Conservation (phyloP, 768 basidiomycete genomes). For the Ephemerocybe angulata region DNA sequence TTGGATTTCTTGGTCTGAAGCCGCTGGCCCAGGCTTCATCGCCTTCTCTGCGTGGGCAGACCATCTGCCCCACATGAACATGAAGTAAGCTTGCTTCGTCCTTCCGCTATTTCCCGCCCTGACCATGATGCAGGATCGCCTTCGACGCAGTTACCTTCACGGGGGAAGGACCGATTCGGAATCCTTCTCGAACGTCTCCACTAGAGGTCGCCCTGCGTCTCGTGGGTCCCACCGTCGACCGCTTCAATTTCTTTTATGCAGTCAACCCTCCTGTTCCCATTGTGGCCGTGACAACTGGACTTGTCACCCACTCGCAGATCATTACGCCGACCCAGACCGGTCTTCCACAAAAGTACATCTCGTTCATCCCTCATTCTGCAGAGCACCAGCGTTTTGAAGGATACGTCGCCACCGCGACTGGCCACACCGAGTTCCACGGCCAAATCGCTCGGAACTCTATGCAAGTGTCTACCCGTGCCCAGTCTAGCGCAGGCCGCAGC, state of each 20-base stretch:
- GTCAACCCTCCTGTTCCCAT: background rate
- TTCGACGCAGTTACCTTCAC: too few species aligned
- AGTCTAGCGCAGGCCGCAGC: background rate
- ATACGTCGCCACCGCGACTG: constrained; percentile 1
- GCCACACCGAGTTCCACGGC: background rate
- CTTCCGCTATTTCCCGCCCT: too few species aligned
- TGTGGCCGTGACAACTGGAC: background rate
- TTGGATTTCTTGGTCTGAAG: too few species aligned
- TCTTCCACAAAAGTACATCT: background rate
- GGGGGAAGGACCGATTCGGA: too few species aligned
- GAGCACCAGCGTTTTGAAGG: constrained; percentile 4
- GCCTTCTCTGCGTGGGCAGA: too few species aligned
- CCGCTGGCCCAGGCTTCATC: too few species aligned
- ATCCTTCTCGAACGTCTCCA: background rate
- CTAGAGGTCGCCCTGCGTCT: background rate
- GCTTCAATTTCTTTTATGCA: background rate
- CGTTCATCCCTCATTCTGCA: constrained; percentile 1
- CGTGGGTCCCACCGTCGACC: background rate
- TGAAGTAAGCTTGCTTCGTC: too few species aligned
- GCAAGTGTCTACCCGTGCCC: background rate
- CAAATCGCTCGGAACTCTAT: constrained; percentile 1
- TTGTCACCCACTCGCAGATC: background rate
- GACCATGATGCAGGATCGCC: too few species aligned
- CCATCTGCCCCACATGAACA: too few species aligned
- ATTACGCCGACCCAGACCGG: background rate